Evolutionary conservation across 1,139 yeast genomes (phyloP), one percentile per base, ranked within the genome.

Genomic region (Yamadazyma friedrichii): DNA sequence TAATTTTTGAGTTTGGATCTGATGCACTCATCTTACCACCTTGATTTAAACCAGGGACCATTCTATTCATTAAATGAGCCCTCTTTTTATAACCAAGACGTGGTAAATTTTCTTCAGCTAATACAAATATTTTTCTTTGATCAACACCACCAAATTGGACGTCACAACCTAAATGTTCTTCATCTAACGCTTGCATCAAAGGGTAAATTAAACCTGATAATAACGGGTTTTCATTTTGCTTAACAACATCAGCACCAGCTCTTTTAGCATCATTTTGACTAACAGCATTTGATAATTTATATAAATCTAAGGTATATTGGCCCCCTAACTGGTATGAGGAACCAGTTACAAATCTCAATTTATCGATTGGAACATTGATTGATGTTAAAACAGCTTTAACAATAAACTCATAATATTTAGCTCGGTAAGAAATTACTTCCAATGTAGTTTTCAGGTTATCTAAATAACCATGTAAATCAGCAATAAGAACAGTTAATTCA

Each of bases 1-100:
- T 98, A 49, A 93, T 89, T 70, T 94, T 94, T 43, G 98, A 89
- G 73, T 89, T 93, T 54, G 98, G 98, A 69, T 93, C 98, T 24
- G 96, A 88, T 1, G 98, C 97, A 58, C 97, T 88, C 99, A 94
- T 94, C 64, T 94, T 94, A 54, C 94, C 98, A 54, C 98, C 98
- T 68, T 89, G 96, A 33, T 85, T 82, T 57, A 94, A 79, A 42
- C 98, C 98, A 36, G 98, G 98, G 34, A 94, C 96, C 98, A 94
- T 93, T 42, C 88, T 91, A 70, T 93, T 94, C 99, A 94, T 94
- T 62, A 94, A 76, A 68, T 94, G 99, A 26, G 95, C 98, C 60
- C 99, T 83, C 76, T 94, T 94, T 69, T 87, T 88, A 82, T 91
- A 93, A 31, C 98, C 97, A 44, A 94, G 59, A 39, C 81, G 61